These are phyloP conservation scores for Phytophthora pisi DNA, from an alignment of 352 stramenopile species.

Conservation along the genomic window DNA sequence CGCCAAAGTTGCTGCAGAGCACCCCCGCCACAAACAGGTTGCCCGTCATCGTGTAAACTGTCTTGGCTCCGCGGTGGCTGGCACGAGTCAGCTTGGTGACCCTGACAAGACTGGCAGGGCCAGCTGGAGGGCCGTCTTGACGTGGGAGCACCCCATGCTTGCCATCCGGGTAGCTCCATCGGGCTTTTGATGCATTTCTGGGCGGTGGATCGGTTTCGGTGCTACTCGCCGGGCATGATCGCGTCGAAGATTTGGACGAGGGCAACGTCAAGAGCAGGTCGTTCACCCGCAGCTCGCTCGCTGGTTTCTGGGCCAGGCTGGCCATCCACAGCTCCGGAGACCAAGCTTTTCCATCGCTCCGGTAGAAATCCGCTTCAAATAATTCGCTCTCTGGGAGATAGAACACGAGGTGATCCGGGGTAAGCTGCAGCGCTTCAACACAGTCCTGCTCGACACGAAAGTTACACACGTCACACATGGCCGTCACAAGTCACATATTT, in stretches of 20 bases:
- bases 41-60: constrained; percentile 71
- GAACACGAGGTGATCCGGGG: constrained; percentile 56
- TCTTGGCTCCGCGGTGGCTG: constrained; percentile 43
- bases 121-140: constrained; percentile 3
- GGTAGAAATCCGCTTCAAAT: background rate
- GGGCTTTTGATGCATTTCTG: constrained; percentile 23
- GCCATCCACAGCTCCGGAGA: constrained; percentile 6
- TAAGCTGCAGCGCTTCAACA: constrained; percentile 45
- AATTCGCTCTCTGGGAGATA: constrained; percentile 25
- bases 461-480: constrained; percentile 32
- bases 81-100: constrained; percentile 39
- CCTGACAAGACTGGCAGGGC: constrained; percentile 12
- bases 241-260: constrained; percentile 10
- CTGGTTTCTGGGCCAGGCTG: constrained; percentile 49
- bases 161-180: constrained; percentile 10
- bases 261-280: constrained; percentile 50
- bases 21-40: constrained; percentile 71
- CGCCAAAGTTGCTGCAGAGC: constrained; percentile 82
- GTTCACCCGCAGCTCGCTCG: constrained; percentile 49
- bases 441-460: constrained; percentile 21
- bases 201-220: constrained; percentile 29
- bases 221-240: constrained; percentile 19
- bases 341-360: background rate
- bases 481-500: constrained; percentile 28
- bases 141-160: constrained; percentile 1